Conservation (phyloP, 2,329 filamentous ascomycete genomes). For the Graphilbum sp. region DNA sequence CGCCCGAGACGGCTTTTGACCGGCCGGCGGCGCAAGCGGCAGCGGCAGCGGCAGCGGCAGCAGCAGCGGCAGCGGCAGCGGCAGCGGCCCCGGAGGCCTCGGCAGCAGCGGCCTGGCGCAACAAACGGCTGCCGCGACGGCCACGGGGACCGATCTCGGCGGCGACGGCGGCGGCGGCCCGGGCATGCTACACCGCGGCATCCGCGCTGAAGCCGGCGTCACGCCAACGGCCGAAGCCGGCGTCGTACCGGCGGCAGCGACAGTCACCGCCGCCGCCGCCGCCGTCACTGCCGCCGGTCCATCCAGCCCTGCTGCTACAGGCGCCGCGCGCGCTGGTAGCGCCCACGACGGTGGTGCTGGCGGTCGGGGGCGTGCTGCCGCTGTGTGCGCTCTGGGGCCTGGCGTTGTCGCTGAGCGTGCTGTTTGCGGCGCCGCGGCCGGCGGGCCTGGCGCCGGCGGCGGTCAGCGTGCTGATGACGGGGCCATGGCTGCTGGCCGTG, state of each 20-base stretch:
- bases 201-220: no score
- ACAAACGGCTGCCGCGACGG: constrained; percentile 12
- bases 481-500: constrained; percentile 25
- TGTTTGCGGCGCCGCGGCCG: constrained; percentile 29
- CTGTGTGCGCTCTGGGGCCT: constrained; percentile 30
- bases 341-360: constrained; percentile 31
- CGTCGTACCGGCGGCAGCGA: no score
- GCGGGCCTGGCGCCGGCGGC: constrained; percentile 21
- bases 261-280: no score
- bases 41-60: no score
- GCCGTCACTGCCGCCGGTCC: no score
- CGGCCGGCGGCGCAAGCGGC: no score
- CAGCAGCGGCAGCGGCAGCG: no score
- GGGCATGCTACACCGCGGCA: no score
- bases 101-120: constrained; percentile 14
- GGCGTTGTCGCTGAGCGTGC: constrained; percentile 25
- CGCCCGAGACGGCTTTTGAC: constrained; percentile 36
- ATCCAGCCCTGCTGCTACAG: constrained; percentile 22
- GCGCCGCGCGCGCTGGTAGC: constrained; percentile 29
- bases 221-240: no score
- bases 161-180: constrained; percentile 15
- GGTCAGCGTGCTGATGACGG: constrained; percentile 28
- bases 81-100: no score
- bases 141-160: constrained; percentile 15
- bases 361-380: constrained; percentile 27